A percentile compares a stretch with the other conserved stretches of the same genome.
Conservation (phyloP, 768 basidiomycete genomes). For the Strobilomyces confusus region DNA sequence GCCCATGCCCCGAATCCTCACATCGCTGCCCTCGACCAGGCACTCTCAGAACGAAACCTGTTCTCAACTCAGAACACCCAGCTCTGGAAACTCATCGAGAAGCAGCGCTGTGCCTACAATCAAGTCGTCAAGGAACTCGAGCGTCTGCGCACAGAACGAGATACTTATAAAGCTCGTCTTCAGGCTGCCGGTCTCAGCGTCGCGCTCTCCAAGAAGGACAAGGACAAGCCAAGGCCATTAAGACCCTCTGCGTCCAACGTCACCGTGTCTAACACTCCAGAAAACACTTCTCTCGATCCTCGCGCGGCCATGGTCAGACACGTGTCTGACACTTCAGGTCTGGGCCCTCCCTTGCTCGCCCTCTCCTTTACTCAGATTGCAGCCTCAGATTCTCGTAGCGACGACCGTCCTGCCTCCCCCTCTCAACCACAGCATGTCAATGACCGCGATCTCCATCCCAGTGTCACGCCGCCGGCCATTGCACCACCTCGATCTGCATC, state of each 20-base stretch:
- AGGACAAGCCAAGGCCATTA: conserved; percentile 15
- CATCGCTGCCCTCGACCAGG: conserved; percentile 64
- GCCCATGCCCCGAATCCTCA: conserved; percentile 50
- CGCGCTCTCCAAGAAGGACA: conserved; percentile 39
- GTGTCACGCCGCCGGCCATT: conserved; percentile 8
- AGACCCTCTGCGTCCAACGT: conserved; percentile 24
- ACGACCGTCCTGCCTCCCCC: conserved; percentile 23
- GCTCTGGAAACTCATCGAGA: conserved; percentile 94
- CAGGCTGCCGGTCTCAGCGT: conserved; percentile 30
- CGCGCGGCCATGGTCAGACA: conserved; percentile 20
- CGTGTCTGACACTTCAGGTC: conserved; percentile 35
- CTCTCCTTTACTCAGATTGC: not conserved
- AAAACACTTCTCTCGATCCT: conserved; percentile 25
- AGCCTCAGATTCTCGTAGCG: conserved; percentile 8
- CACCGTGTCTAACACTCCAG: conserved; percentile 16
- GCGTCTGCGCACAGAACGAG: conserved; percentile 76
- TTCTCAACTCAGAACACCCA: conserved; percentile 83
- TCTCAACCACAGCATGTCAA: conserved; percentile 15
- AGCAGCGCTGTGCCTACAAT: conserved; percentile 78
- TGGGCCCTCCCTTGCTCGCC: conserved; percentile 1
- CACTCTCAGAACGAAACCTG: conserved; percentile 74
- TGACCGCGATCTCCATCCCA: conserved; percentile 5
- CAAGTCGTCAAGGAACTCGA: conserved; percentile 83
- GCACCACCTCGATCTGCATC: conserved; percentile 23
- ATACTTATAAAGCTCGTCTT: conserved; percentile 45